Base-by-base conservation (phyloP, 371 early-diverging fungal genomes). In the Apophysomyces variabilis region DNA sequence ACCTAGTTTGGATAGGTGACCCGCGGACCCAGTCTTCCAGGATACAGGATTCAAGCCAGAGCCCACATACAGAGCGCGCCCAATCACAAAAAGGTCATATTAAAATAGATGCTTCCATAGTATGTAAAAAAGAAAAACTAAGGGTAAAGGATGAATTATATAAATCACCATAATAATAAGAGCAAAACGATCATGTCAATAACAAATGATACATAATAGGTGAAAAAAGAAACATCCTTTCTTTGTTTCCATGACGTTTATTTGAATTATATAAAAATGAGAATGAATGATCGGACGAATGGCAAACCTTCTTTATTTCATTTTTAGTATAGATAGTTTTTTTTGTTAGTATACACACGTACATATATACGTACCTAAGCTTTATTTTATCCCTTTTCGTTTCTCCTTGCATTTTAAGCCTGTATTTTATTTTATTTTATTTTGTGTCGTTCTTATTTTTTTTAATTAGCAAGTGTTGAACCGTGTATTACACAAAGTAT, bases 401-500 rank as follows among this genome's bases (percentile, higher is more conserved):
- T 39, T n/a, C 16, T 41, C 39, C 43, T 32, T 60, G 60, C 60
- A 39, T 60, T 13, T 60, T 26, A 26, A 32, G 32, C 37, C 32
- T 26, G 32, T 58, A 7, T 32, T n/a, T 14, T 58, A 35, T 18
- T 58, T 58, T 21, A 12, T 58, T 32, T 36, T 36, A 11, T 58
- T 58, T 58, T 58, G 32, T 26, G 32, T 26, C 32, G 32, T 26
- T 26, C 32, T 26, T 26, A 36, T 39, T 38, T 60, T 60, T 60
- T 59, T 60, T 60, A 39, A 39, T 39, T 60, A 50, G 54, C 54
- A 50, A 50, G 21, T 50, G 54, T 26, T 50, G 16, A 50, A 50
- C 54, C 54, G 54, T 50, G 54, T 50, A 50, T 21, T 26, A 50
- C 7, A 16, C 21, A n/a, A 50, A 21, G 9, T 11, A 50, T 50